Evolutionary conservation across 129 eudicot genomes (phyloP).

Genomic region (Pittosporum tobira): DNA sequence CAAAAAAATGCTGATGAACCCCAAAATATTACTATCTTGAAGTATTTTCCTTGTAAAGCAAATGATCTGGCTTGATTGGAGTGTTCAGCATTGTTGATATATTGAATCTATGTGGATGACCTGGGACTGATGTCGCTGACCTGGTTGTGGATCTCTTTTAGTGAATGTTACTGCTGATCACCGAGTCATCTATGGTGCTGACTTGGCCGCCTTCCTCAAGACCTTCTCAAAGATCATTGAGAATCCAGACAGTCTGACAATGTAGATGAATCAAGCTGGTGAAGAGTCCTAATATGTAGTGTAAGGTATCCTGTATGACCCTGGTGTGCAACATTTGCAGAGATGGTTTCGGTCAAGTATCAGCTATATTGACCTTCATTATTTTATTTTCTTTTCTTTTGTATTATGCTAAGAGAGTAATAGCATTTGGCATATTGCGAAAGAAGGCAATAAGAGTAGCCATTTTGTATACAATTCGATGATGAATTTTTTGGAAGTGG

Average conservation of each 20-base stretch:
- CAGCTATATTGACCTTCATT: slow-evolving; percentile 21
- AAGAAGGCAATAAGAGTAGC: slow-evolving; percentile 24
- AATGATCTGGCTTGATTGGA: neutral
- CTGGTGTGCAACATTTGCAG: slow-evolving; percentile 21
- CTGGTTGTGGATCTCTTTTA: slow-evolving; percentile 20
- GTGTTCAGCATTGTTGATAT: neutral
- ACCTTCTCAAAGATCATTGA: slow-evolving; percentile 77
- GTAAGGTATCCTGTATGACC: slow-evolving; percentile 6
- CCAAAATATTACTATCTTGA: no score
- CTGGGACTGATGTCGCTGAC: neutral
- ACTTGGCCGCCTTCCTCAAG: slow-evolving; percentile 85
- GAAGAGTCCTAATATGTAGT: slow-evolving; percentile 3
- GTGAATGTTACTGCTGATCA: slow-evolving; percentile 97
- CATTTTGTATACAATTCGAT: neutral
- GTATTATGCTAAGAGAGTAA: slow-evolving; percentile 6
- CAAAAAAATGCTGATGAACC: neutral
- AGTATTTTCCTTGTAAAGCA: neutral
- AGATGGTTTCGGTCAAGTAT: slow-evolving; percentile 17
- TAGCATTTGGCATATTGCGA: slow-evolving; percentile 18
- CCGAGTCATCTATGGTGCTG: slow-evolving; percentile 81
- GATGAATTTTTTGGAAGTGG: neutral
- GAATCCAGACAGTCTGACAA: slow-evolving; percentile 73
- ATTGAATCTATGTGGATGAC: neutral
- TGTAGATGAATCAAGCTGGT: slow-evolving; percentile 32
- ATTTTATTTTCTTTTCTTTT: neutral